Conservation (phyloP, 2,329 filamentous ascomycete species). For the Epichloe elymi region DNA sequence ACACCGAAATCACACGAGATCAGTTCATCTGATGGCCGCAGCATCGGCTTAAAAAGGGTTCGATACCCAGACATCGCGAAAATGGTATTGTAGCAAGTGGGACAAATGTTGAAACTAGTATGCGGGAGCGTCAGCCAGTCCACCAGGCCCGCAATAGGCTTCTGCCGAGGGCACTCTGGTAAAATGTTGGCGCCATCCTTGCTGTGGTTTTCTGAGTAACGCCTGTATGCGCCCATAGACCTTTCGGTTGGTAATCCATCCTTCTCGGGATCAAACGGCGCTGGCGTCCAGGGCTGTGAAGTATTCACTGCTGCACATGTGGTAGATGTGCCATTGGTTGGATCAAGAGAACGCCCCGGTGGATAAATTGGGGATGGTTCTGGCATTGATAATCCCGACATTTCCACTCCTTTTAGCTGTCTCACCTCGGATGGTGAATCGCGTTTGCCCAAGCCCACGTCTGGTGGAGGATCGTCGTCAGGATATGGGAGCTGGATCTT, state of each 20-base stretch:
- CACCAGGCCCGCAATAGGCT: conserved; percentile 46
- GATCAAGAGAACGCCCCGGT: not conserved
- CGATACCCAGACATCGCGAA: conserved; percentile 58
- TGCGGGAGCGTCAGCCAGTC: conserved; percentile 74
- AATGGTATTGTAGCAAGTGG: conserved; percentile 59
- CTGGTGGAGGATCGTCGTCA: conserved; percentile 19
- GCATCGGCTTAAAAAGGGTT: conserved; percentile 45
- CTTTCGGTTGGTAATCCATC: conserved; percentile 23
- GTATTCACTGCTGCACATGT: conserved; percentile 6
- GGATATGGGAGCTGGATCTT: conserved; percentile 23
- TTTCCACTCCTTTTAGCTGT: not conserved
- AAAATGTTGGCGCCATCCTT: conserved; percentile 25
- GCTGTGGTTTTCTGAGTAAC: conserved; percentile 34
- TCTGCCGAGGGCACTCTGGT: conserved; percentile 56
- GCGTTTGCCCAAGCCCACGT: conserved; percentile 12
- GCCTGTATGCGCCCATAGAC: conserved; percentile 33
- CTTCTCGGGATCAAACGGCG: conserved; percentile 29
- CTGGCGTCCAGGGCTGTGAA: conserved; percentile 31
- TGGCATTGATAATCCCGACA: conserved; percentile 14
- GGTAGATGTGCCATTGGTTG: not conserved
- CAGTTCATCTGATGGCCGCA: conserved; percentile 42
- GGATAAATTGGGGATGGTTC: not conserved
- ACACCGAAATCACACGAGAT: conserved; percentile 69
- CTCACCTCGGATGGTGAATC: not conserved
- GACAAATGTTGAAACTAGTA: conserved; percentile 68